Percentiles rank a stretch among this genome's conserved stretches.
Conservation (phyloP, 768 basidiomycete species). For the Termitomyces titanicus region DNA sequence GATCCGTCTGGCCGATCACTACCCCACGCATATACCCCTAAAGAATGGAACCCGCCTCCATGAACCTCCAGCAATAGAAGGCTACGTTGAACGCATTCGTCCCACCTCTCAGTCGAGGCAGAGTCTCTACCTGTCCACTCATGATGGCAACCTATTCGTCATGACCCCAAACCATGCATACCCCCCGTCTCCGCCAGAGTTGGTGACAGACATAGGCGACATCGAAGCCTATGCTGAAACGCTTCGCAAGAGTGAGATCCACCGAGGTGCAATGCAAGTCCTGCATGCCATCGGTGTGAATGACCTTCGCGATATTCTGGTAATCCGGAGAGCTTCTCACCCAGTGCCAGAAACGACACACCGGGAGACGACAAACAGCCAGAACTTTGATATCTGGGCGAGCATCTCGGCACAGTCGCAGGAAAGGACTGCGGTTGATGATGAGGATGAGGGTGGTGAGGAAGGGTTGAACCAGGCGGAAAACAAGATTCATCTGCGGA, state of each 20-base stretch:
- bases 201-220: constrained; percentile 24
- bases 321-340: constrained; percentile 63
- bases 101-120: constrained; percentile 55
- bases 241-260: constrained; percentile 50
- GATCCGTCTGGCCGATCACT: constrained; percentile 72
- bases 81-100: constrained; percentile 74
- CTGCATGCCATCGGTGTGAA: constrained; percentile 60
- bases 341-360: constrained; percentile 33
- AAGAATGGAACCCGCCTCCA: constrained; percentile 45
- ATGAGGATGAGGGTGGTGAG: constrained; percentile 65
- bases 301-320: constrained; percentile 68
- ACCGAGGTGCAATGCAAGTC: constrained; percentile 63
- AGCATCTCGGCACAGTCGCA: constrained; percentile 32
- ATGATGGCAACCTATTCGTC: constrained; percentile 71
- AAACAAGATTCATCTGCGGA: constrained; percentile 45
- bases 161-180: constrained; percentile 47
- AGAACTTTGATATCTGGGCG: constrained; percentile 31
- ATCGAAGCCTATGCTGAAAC: constrained; percentile 28
- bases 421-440: constrained; percentile 45
- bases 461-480: constrained; percentile 37
- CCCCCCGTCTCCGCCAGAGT: constrained; percentile 70
- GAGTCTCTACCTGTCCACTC: constrained; percentile 64
- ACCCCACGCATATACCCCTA: constrained; percentile 42
- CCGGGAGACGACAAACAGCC: constrained; percentile 23
- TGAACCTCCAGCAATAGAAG: constrained; percentile 84